These are phyloP conservation scores for Chytriomyces confervae DNA, from an alignment of 192 early-diverging fungal species.

Conservation along the genomic window DNA sequence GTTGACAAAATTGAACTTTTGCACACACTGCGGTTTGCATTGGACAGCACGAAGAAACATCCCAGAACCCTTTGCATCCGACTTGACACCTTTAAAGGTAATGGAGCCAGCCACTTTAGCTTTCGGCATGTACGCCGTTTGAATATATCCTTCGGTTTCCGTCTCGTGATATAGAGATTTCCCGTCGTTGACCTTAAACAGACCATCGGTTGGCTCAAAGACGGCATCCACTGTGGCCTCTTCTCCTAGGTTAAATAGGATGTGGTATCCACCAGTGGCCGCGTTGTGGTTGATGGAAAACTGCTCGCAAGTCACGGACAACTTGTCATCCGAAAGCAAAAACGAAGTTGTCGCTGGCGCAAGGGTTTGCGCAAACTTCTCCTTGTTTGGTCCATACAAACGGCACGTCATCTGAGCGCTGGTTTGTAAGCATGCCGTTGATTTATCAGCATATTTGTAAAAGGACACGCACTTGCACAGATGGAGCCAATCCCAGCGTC, in stretches of 20 bases:
- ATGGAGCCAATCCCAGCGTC: constrained; percentile 57
- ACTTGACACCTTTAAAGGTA: constrained; percentile 69
- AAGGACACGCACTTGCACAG: constrained; percentile 27
- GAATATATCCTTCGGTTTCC: constrained; percentile 64
- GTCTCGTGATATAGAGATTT: constrained; percentile 71
- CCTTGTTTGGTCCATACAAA: constrained; percentile 71
- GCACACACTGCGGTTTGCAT: constrained; percentile 82
- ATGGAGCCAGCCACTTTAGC: constrained; percentile 74
- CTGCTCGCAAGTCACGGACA: constrained; percentile 78
- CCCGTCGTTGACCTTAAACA: constrained; percentile 85
- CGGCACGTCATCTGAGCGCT: constrained; percentile 69
- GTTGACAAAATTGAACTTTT: constrained; percentile 85
- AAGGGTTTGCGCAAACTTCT: constrained; percentile 70
- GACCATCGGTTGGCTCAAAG: constrained; percentile 69
- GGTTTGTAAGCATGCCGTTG: constrained; percentile 33
- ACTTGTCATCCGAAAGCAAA: constrained; percentile 70
- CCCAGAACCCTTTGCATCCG: constrained; percentile 73
- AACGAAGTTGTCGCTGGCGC: constrained; percentile 69
- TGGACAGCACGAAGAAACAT: constrained; percentile 87
- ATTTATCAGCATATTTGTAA: background rate
- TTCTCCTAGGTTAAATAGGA: constrained; percentile 49
- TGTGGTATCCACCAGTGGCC: constrained; percentile 50
- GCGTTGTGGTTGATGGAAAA: constrained; percentile 65
- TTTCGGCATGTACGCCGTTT: constrained; percentile 84
- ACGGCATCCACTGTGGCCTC: constrained; percentile 73